These are phyloP conservation scores for Gonium pectorale DNA, from an alignment of 139 green algal species.

Conservation along the genomic window DNA sequence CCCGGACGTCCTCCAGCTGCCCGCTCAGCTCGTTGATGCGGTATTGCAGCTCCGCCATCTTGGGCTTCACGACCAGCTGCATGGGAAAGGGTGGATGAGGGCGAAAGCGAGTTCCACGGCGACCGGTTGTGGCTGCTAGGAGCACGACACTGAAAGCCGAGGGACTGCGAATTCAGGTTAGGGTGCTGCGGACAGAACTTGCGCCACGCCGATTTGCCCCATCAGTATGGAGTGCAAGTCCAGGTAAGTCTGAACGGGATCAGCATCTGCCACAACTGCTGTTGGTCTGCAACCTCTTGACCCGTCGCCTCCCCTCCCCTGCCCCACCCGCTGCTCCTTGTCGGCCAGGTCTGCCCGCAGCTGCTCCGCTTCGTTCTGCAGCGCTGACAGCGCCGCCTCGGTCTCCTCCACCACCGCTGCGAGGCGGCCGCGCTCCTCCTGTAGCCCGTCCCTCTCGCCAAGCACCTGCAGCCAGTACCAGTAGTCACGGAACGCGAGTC, in stretches of 20 bases:
- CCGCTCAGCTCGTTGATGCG: constrained; percentile 25
- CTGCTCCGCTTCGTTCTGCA: background rate
- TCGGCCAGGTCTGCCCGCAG: constrained; percentile 11
- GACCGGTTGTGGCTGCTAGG: too few species aligned
- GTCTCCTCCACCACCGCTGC: background rate
- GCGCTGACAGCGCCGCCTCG: background rate
- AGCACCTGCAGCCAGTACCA: too few species aligned
- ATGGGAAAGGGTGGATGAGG: background rate
- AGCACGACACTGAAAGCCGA: too few species aligned
- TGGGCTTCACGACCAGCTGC: constrained; percentile 37
- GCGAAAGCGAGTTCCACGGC: too few species aligned
- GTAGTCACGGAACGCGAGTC: too few species aligned
- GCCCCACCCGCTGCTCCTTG: constrained; percentile 17
- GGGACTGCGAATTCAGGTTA: too few species aligned
- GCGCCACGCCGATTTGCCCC: too few species aligned
- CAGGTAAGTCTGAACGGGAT: too few species aligned
- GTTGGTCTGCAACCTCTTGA: too few species aligned
- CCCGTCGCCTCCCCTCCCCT: background rate
- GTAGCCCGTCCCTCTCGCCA: background rate
- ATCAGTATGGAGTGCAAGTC: too few species aligned
- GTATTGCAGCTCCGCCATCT: constrained; percentile 44
- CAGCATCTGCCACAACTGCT: too few species aligned
- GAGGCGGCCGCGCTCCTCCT: background rate
- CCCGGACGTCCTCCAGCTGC: background rate
- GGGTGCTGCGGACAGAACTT: too few species aligned